Evolutionary conservation across 306 rosid genomes (phyloP).

Genomic region (Begonia peltatifolia): DNA sequence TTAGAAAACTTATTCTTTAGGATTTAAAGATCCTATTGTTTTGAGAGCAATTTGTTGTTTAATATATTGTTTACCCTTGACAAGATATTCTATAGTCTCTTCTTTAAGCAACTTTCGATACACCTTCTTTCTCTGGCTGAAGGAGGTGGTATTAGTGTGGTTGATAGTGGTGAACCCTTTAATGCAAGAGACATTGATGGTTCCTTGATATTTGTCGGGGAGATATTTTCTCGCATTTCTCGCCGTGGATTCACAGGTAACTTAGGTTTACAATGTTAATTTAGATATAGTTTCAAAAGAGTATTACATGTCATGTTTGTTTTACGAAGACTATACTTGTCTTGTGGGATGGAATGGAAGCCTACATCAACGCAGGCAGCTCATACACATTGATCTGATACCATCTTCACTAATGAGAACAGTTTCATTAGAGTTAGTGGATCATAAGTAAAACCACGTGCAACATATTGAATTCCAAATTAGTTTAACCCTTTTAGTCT

Average conservation of each 20-base stretch:
- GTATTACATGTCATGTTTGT: too few relatives aligned
- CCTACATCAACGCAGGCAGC: too few relatives aligned
- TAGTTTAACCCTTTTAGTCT: too few relatives aligned
- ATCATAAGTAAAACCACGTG: too few relatives aligned
- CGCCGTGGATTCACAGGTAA: constrained; percentile 95
- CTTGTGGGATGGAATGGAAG: too few relatives aligned
- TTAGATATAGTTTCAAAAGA: too few relatives aligned
- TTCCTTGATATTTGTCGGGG: constrained; percentile 61
- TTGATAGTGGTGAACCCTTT: constrained; percentile 9
- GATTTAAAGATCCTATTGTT: not conserved
- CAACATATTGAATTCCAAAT: too few relatives aligned
- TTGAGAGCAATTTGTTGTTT: constrained; percentile 1
- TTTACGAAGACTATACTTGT: too few relatives aligned
- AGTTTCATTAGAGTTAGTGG: too few relatives aligned
- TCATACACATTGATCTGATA: too few relatives aligned
- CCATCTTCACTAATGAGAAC: too few relatives aligned
- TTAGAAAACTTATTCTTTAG: too few relatives aligned
- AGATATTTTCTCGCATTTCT: constrained; percentile 66
- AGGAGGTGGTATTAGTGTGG: constrained; percentile 24
- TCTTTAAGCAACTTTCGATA: constrained; percentile 64
- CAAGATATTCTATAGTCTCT: constrained; percentile 35
- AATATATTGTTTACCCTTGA: constrained; percentile 30
- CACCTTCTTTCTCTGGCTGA: constrained; percentile 64
- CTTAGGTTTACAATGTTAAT: constrained; percentile 10
- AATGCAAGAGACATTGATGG: constrained; percentile 22